Evolutionary conservation across 2,329 filamentous ascomycete genomes (phyloP).

Genomic region (Microcyclospora pomicola): DNA sequence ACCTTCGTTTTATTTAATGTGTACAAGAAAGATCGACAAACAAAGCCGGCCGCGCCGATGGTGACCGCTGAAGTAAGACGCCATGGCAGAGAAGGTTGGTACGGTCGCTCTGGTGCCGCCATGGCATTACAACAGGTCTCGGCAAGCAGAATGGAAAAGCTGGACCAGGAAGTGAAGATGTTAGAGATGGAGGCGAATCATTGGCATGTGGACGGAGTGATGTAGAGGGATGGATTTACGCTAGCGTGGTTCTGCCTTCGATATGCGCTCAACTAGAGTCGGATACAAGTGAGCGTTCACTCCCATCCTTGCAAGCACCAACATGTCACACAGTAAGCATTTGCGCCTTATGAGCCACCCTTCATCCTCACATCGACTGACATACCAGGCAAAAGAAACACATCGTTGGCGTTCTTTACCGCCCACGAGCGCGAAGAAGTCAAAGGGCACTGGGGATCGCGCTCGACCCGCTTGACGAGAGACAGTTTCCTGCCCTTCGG

Average conservation of each 20-base stretch:
- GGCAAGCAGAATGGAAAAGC: too few relatives aligned
- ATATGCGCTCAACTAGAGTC: too few relatives aligned
- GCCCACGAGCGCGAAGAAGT: constrained; percentile 76
- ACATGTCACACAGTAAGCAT: constrained; percentile 14
- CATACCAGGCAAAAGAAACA: constrained; percentile 58
- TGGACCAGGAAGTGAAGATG: not conserved
- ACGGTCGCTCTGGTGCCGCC: constrained; percentile 31
- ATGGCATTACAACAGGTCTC: constrained; percentile 12
- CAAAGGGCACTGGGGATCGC: constrained; percentile 67
- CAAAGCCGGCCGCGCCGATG: constrained; percentile 57
- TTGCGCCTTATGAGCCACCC: not conserved
- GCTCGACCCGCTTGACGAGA: constrained; percentile 68
- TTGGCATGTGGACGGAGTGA: too few relatives aligned
- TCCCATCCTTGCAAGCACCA: not conserved
- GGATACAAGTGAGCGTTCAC: too few relatives aligned
- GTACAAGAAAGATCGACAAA: constrained; percentile 64
- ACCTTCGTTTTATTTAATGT: constrained; percentile 62
- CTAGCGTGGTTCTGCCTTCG: too few relatives aligned
- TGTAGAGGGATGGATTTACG: too few relatives aligned
- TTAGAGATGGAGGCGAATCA: not conserved
- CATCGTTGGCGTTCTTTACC: constrained; percentile 84
- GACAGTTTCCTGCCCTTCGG: constrained; percentile 89
- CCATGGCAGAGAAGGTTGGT: constrained; percentile 51
- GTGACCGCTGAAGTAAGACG: constrained; percentile 58
- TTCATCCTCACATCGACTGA: constrained; percentile 2